Base-by-base conservation (phyloP, 805 yeast species). In the Yarrowia hollandica region DNA sequence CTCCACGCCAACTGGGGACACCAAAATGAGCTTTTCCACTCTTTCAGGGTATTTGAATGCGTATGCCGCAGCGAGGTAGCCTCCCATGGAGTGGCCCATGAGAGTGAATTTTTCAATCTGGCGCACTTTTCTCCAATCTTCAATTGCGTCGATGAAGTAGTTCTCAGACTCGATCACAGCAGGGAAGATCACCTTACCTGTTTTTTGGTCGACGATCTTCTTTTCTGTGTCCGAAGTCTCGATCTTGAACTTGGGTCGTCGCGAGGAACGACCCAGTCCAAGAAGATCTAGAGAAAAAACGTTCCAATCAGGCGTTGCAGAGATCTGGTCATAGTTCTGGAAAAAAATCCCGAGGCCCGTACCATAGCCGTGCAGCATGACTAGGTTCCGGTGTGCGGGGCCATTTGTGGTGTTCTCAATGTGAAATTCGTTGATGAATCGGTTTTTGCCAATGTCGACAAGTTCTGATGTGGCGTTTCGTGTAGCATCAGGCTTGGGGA, bases 11-110 rank as follows among this genome's bases (percentile, higher is more conserved):
- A 96, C 98, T 0, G 98, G 98, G 0, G 96, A 87, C 6, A 89
- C 85, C 75, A 91, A 78, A n/a, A 90, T 68, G 31, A 92, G 68
- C 65, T 85, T 86, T 48, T 77, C 74, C 62, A 91, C 85, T 42
- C 82, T 79, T 1, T 75, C 72, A 0, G 92, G 89, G 62, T 77
- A 73, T 58, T 77, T 76, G 58, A 83, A 75, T 3, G 88, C 86
- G 65, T 89, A 87, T 4, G 85, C 72, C 0, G 85, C 80, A 68
- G 86, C 80, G 19, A 92, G 66, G 68, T 91, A 92, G 0, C 96
- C 97, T 4, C 99, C 99, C 81, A 94, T 78, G 0, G 97, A 90
- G 72, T 92, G 99, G 1, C 96, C 95, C 71, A 84, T 81, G 41
- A 82, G 79, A 55, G 85, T 73, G 61, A 82, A 82, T 60, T 78